These are phyloP conservation scores for Cystobasidium tubakii DNA, from an alignment of 768 basidiomycete species.

Conservation along the genomic window DNA sequence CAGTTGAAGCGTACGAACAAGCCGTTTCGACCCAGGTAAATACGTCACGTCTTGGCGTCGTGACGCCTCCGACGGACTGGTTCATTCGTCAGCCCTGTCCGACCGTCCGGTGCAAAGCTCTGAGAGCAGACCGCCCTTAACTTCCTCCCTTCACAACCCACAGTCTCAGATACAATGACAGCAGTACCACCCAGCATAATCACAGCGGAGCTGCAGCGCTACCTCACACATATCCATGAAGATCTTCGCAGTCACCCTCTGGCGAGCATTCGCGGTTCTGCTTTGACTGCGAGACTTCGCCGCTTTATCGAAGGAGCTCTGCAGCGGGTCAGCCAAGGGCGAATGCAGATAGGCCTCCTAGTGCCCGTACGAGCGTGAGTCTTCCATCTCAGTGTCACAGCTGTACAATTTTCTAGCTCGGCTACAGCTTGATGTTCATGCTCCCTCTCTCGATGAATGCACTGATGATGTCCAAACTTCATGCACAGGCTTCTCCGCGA, in stretches of 20 bases:
- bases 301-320: neutral
- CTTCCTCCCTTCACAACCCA: neutral
- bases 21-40: no score
- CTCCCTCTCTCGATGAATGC: neutral
- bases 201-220: neutral
- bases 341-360: neutral
- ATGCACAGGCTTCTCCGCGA: neutral
- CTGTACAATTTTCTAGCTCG: no score
- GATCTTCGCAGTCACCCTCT: neutral
- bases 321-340: neutral
- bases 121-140: neutral
- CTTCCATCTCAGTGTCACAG: neutral
- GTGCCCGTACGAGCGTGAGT: constrained; percentile 12
- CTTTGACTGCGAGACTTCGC: neutral
- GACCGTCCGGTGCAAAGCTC: neutral
- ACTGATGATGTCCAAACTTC: neutral
- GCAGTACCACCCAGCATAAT: neutral
- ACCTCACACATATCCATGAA: neutral
- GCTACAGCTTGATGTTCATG: neutral
- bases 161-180: neutral
- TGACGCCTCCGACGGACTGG: neutral
- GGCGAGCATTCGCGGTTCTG: neutral
- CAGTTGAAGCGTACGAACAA: no score
- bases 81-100: neutral
- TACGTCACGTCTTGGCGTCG: no score